phyloP scores from a whole-genome alignment of 768 basidiomycete genomes.

The Mycena epipterygia region DNA sequence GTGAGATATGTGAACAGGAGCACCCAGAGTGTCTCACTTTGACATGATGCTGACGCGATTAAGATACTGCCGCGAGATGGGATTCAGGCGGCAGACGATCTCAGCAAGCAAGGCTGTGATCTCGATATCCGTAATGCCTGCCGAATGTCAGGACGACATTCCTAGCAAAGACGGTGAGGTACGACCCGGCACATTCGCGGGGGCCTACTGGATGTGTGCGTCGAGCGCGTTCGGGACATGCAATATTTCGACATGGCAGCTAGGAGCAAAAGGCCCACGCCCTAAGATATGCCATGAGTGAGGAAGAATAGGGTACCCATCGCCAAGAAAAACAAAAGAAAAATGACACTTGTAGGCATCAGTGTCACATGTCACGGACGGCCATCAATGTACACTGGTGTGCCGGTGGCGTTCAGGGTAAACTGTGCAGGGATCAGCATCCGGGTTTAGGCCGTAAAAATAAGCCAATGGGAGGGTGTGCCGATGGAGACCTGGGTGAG shows the following conservation, averaged over 20 bases:
- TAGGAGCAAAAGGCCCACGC: not conserved
- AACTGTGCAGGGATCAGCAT: too few species aligned
- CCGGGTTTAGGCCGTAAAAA: too few species aligned
- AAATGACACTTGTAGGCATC: too few species aligned
- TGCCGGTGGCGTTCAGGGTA: too few species aligned
- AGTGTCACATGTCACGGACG: too few species aligned
- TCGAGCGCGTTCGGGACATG: not conserved
- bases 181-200: not conserved
- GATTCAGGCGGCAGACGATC: not conserved
- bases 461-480: too few species aligned
- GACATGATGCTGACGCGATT: too few species aligned
- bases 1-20: not conserved
- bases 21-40: not conserved
- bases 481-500: too few species aligned
- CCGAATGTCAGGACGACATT: not conserved
- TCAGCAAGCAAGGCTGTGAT: not conserved
- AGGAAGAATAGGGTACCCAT: not conserved
- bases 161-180: not conserved
- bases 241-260: slow-evolving; percentile 7
- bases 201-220: slow-evolving; percentile 1
- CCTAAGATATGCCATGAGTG: slow-evolving; percentile 5
- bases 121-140: not conserved
- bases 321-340: too few species aligned
- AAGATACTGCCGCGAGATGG: too few species aligned
- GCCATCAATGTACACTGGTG: too few species aligned